Percentiles rank a stretch among this genome's conserved stretches.
Evolutionary conservation across 2,329 filamentous ascomycete genomes (phyloP).

Genomic region (Apiospora marii): DNA sequence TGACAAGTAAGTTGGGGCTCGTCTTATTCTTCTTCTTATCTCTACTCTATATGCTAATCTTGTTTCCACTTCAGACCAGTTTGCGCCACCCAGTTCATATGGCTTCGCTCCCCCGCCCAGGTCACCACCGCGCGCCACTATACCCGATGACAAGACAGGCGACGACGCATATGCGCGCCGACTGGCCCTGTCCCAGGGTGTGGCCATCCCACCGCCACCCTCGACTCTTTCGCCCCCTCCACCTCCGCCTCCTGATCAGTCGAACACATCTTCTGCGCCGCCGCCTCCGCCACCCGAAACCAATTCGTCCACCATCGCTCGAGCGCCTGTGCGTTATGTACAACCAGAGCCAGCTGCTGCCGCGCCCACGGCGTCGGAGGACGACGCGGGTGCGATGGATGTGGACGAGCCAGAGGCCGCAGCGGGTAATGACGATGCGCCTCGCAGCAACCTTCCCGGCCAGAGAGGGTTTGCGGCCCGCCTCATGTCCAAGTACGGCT

Average conservation of each 20-base stretch:
- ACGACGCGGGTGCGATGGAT: conserved; percentile 48
- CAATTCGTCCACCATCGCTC: conserved; percentile 71
- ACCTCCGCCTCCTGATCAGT: conserved; percentile 34
- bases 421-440: conserved; percentile 41
- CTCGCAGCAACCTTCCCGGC: conserved; percentile 74
- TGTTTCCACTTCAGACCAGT: conserved; percentile 54
- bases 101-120: conserved; percentile 64
- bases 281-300: conserved; percentile 43
- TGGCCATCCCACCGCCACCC: conserved; percentile 38
- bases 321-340: conserved; percentile 79
- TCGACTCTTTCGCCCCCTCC: conserved; percentile 22
- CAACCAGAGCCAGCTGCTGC: conserved; percentile 52
- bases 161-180: conserved; percentile 75
- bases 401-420: conserved; percentile 40
- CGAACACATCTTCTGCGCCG: conserved; percentile 44
- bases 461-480: conserved; percentile 87
- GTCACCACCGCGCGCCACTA: conserved; percentile 53
- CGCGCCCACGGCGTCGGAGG: conserved; percentile 46
- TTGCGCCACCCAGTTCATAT: conserved; percentile 66
- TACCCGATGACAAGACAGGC: conserved; percentile 67
- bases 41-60: conserved; percentile 29
- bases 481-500: conserved; percentile 93
- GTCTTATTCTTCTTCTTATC: background rate
- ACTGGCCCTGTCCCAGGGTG: conserved; percentile 61
- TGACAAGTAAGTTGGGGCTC: conserved; percentile 30